Conservation (phyloP, 345 rosid species). For the Lepidium aucheri region DNA sequence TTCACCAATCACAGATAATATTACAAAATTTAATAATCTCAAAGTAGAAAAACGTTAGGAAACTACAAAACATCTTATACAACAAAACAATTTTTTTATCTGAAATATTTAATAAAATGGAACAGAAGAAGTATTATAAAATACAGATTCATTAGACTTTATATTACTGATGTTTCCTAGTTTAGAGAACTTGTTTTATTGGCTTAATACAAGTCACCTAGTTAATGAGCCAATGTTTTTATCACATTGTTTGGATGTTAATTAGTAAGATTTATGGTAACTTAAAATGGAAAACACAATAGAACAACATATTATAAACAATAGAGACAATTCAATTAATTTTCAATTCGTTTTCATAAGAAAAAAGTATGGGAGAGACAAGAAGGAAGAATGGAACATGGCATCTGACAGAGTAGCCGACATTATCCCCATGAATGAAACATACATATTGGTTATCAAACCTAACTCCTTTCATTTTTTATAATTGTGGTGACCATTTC, state of each 20-base stretch:
- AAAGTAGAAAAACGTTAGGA: too few relatives aligned
- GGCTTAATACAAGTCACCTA: too few relatives aligned
- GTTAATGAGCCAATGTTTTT: not conserved
- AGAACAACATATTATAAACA: not conserved
- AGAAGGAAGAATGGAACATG: conserved; percentile 27
- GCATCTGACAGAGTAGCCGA: conserved; percentile 29
- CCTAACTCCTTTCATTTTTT: conserved; percentile 14
- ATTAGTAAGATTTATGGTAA: not conserved
- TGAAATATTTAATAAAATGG: too few relatives aligned
- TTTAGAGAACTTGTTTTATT: too few relatives aligned
- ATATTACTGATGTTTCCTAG: too few relatives aligned
- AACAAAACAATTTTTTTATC: too few relatives aligned
- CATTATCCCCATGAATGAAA: conserved; percentile 31
- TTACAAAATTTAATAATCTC: too few relatives aligned
- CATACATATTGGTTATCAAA: conserved; percentile 24
- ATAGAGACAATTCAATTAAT: not conserved
- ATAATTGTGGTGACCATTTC: not conserved
- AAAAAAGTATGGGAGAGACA: conserved; percentile 19
- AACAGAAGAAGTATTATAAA: too few relatives aligned
- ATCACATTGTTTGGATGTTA: not conserved
- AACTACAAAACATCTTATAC: too few relatives aligned
- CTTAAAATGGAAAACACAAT: not conserved
- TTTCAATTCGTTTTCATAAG: not conserved
- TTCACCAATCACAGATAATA: too few relatives aligned
- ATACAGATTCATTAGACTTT: too few relatives aligned